Base-by-base conservation (phyloP, 75 land plant species). In the Selaginella moellendorffii region DNA sequence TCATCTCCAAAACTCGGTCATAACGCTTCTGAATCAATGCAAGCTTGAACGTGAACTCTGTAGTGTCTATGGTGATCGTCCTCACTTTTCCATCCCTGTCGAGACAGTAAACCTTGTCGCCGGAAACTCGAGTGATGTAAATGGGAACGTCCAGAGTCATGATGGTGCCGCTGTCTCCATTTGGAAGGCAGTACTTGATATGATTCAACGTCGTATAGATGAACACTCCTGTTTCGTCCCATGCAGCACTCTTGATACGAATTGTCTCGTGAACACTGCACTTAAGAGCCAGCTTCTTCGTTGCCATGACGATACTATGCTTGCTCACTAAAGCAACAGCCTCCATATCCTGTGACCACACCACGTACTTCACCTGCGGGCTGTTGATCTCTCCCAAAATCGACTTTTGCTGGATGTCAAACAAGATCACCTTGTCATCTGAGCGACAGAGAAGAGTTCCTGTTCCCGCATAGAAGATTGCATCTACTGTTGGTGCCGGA, bases 341-440 rank as follows among this genome's bases (percentile, higher is more conserved):
- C 65, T 84, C 87, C 85, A 84, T 82, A 58, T 84, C 85, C 58
- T 66, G 76, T 30, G 87, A 82, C 87, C 87, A 84, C 26, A 84
- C 81, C 31, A 83, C 67, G 46, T 83, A 83, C 72, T 76, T 83
- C 27, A 83, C 72, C 66, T 67, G 65, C 10, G 85, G 77, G 26
- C 79, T 72, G 23, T 73, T 70, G 63, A 84, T 71, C 29, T 84
- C 87, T 18, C 87, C 87, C 54, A 84, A 65, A 19, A 77, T 63
- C 23, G 71, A 66, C 63, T 82, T 78, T 71, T 82, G 87, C 64
- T 84, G 87, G 28, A 84, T 69, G 64, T 82, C 87, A 75, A 82
- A 84, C 14, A 84, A 73, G 19, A 79, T 69, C 19, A 84, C 79
- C 30, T 76, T 69, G 63, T 82, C 87, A 59, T 84, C 82, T 31